Conservation (phyloP, 2,329 filamentous ascomycete genomes). For the Rhexocercosporidium sp. region DNA sequence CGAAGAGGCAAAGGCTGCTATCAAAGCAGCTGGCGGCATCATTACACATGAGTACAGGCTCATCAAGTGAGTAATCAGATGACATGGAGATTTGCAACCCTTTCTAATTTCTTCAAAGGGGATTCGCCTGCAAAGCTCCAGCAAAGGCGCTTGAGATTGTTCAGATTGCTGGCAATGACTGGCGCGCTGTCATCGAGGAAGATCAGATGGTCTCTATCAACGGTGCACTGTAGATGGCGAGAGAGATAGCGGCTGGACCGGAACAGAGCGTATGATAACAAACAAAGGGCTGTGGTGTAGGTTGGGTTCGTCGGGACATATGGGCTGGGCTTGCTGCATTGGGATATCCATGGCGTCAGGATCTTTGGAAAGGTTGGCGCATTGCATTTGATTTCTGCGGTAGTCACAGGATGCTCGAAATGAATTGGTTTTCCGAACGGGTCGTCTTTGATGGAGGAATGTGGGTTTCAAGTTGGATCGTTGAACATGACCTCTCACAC, state of each 20-base stretch:
- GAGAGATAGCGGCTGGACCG: neutral
- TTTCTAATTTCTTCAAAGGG: constrained; percentile 54
- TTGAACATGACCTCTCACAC: too few species aligned
- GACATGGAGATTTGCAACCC: neutral
- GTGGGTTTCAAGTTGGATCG: too few species aligned
- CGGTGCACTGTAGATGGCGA: neutral
- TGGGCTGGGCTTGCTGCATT: neutral
- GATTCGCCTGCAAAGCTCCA: constrained; percentile 77
- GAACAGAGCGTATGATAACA: neutral
- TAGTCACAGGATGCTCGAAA: neutral
- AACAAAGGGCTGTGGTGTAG: neutral
- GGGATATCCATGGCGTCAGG: neutral
- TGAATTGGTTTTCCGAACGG: neutral
- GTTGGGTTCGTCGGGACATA: constrained; percentile 11
- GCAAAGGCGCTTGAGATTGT: constrained; percentile 72
- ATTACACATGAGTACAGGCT: constrained; percentile 80
- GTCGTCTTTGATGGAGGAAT: neutral
- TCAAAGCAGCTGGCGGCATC: constrained; percentile 71
- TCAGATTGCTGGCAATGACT: constrained; percentile 63
- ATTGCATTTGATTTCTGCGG: neutral
- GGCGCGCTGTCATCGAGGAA: constrained; percentile 74
- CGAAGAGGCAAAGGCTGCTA: constrained; percentile 71
- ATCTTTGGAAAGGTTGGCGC: neutral
- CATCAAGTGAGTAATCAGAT: constrained; percentile 62
- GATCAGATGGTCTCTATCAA: constrained; percentile 64